A percentile compares a stretch with the other conserved stretches of the same genome.
Evolutionary conservation across 2,329 filamentous ascomycete genomes (phyloP).

Genomic region (Cordyceps cateniannulata): DNA sequence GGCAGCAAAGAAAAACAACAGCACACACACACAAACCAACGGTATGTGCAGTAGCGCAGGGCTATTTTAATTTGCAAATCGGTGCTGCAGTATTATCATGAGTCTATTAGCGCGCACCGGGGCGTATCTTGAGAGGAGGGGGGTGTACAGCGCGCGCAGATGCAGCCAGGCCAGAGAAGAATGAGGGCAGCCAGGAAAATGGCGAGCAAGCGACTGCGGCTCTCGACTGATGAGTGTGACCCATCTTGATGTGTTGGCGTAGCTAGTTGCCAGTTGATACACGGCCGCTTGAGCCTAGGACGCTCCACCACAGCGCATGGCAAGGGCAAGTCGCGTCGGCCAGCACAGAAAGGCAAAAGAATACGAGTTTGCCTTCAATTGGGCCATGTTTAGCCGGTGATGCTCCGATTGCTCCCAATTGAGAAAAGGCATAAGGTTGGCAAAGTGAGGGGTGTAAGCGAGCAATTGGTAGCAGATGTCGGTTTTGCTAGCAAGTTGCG

Average conservation of each 20-base stretch:
- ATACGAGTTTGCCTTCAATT: neutral
- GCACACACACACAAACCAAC: conserved; percentile 10
- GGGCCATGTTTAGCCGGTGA: neutral
- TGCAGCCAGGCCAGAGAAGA: conserved; percentile 4
- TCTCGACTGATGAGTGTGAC: conserved; percentile 59
- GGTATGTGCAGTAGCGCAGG: conserved; percentile 11
- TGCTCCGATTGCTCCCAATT: neutral
- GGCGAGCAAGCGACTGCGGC: conserved; percentile 58
- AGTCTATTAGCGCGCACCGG: conserved; percentile 16
- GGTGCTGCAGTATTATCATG: conserved; percentile 6
- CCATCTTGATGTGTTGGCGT: conserved; percentile 88
- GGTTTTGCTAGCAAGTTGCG: neutral
- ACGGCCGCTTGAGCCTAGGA: conserved; percentile 54
- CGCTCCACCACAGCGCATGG: conserved; percentile 54
- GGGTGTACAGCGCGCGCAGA: conserved; percentile 2
- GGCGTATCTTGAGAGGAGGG: conserved; percentile 2
- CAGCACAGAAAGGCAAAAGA: neutral
- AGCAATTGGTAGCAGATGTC: neutral
- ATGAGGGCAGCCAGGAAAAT: conserved; percentile 23
- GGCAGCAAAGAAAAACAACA: conserved; percentile 2
- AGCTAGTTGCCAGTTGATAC: conserved; percentile 73
- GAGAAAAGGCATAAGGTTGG: neutral
- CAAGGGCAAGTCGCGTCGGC: conserved; percentile 16
- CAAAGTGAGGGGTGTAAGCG: neutral
- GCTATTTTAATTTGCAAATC: conserved; percentile 15